Conservation (phyloP, 176 grass and related monocot genomes). For the Oryza punctata region DNA sequence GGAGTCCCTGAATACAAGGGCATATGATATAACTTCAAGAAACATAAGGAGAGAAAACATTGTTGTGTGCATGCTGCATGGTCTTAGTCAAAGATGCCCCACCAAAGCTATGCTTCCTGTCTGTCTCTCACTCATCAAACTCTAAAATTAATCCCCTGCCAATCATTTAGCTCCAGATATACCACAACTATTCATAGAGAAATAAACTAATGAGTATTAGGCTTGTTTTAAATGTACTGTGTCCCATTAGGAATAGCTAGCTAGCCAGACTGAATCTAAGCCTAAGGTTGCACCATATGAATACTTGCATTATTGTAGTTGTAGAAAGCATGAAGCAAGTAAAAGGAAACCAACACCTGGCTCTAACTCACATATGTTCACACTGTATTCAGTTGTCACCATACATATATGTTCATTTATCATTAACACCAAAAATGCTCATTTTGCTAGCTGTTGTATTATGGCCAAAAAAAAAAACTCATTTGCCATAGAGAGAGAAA, state of each 20-base stretch:
- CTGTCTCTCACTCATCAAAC: neutral
- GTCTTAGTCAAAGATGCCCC: constrained; percentile 35
- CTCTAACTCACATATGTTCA: neutral
- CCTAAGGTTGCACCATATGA: neutral
- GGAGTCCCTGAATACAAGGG: constrained; percentile 42
- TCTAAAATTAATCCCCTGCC: neutral
- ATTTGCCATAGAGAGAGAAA: neutral
- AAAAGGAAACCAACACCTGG: neutral
- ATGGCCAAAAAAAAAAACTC: neutral
- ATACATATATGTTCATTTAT: neutral
- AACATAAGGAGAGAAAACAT: constrained; percentile 33
- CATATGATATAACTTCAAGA: constrained; percentile 37
- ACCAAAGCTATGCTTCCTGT: neutral
- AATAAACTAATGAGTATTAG: neutral
- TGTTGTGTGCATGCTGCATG: constrained; percentile 11
- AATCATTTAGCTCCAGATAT: constrained; percentile 9
- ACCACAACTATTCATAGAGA: neutral
- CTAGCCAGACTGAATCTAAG: neutral
- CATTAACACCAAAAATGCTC: neutral
- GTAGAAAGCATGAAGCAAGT: neutral
- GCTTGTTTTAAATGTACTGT: neutral
- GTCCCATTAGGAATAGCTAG: neutral
- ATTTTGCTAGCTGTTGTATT: neutral
- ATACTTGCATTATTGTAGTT: neutral
- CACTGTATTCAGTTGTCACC: neutral